Base-by-base conservation (phyloP, 31 red algal species). In the Odonthalia washingtoniensis region DNA sequence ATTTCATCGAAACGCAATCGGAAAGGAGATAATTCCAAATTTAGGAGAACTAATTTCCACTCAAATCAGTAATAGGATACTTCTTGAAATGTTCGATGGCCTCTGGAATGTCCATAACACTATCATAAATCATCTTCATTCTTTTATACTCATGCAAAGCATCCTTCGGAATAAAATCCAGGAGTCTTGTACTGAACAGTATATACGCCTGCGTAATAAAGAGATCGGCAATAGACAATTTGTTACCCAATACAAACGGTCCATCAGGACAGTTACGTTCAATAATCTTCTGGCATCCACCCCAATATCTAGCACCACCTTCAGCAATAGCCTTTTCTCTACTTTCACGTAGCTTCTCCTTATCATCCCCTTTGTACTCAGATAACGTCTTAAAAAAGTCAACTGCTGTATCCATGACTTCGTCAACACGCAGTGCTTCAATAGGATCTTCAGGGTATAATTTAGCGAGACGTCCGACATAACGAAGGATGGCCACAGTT, bases 401-500 rank as follows among this genome's bases (percentile, higher is more conserved):
- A 4, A 43, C 57, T 21, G 77, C 14, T 3, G 75, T 69, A 28
- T 77, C 82, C 26, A 86, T 63, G 28, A 87, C 36, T 63, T 93
- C 90, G 67, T 93, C 90, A 27, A 74, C 76, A 1, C 70, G 16
- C 17, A 83, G 35, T 12, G 75, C 77, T 18, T n/a, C 37, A 1
- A 83, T 26, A 6, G 68, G 43, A 40, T 88, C 84, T 32, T 16
- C 24, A 3, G 91, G 91, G 39, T 88, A 87, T 0, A 93, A 57
- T 0, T 32, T 68, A 46, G 76, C 91, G 35, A 88, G 49, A 24
- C 67, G 76, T 21, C 84, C 91, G 39, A 37, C 75, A 42, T 88
- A 93, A 6, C 84, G 77, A 5, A 83, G 52, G 40, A 93, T 88
- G 5, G 91, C 91, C 53, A 38, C 3, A 14, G 75, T 77, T 57